Percentiles rank a stretch among this genome's conserved stretches.
Evolutionary conservation across 2,329 filamentous ascomycete species (phyloP).

Genomic region (Pseudogymnoascus sp.): DNA sequence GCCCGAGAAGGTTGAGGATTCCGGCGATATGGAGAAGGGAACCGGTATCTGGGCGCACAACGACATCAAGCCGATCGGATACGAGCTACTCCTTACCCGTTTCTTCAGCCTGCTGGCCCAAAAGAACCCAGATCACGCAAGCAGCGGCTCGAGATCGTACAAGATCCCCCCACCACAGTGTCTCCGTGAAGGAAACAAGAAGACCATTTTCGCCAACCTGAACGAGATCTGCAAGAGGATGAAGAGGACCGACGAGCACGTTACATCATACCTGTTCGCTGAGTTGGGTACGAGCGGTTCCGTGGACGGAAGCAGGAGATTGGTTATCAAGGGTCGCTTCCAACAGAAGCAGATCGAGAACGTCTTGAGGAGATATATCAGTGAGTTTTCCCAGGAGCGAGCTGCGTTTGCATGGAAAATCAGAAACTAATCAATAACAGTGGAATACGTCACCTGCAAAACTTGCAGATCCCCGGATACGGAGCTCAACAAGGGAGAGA

Average conservation of each 20-base stretch:
- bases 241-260: conserved; percentile 97
- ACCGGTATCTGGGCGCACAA: conserved; percentile 12
- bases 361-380: conserved; percentile 90
- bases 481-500: conserved; percentile 97
- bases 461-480: conserved; percentile 93
- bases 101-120: conserved; percentile 94
- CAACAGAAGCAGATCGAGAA: conserved; percentile 99
- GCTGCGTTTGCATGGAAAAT: neutral
- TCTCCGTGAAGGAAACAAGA: conserved; percentile 99
- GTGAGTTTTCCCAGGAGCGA: conserved; percentile 42
- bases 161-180: conserved; percentile 99
- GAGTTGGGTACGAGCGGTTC: conserved; percentile 96
- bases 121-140: conserved; percentile 93
- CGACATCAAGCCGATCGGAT: conserved; percentile 55
- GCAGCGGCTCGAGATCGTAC: conserved; percentile 86
- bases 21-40: conserved; percentile 12
- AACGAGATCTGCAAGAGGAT: conserved; percentile 98
- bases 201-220: conserved; percentile 99
- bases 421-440: conserved; percentile 23
- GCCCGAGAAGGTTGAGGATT: conserved; percentile 42
- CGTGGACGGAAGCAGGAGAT: conserved; percentile 81
- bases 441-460: conserved; percentile 98
- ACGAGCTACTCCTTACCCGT: conserved; percentile 76
- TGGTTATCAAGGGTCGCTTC: conserved; percentile 99
- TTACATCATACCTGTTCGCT: conserved; percentile 94